phyloP scores from a whole-genome alignment of 805 yeast species.

The Candida maesae region DNA sequence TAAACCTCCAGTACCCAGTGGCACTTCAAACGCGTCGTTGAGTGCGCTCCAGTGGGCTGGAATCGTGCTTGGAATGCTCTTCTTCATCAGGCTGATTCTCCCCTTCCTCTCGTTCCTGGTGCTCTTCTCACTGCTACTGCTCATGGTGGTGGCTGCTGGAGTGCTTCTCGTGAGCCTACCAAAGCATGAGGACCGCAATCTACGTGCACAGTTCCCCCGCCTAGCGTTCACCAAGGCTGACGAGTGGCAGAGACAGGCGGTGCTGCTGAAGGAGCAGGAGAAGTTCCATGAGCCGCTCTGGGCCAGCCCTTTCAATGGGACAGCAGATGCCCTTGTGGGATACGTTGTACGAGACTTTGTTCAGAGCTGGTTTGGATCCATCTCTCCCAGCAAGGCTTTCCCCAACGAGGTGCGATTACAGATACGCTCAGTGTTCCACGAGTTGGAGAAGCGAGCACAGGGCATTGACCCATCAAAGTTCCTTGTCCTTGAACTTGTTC shows the following conservation, averaged over 20 bases:
- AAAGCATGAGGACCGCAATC: slow-evolving; percentile 4
- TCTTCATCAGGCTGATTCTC: slow-evolving; percentile 6
- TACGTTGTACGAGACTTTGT: slow-evolving; percentile 53
- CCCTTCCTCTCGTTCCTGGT: slow-evolving; percentile 7
- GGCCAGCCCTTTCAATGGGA: slow-evolving; percentile 31
- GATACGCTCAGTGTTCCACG: slow-evolving; percentile 37
- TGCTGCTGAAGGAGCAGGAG: slow-evolving; percentile 13
- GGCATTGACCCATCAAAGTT: slow-evolving; percentile 52
- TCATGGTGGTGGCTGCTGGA: neutral
- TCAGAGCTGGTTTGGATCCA: slow-evolving; percentile 48
- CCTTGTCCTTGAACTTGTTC: slow-evolving; percentile 55
- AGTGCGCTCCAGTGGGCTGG: slow-evolving; percentile 5
- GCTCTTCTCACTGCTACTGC: slow-evolving; percentile 3
- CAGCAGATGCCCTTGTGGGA: slow-evolving; percentile 41
- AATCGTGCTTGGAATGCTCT: slow-evolving; percentile 5
- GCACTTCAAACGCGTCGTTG: neutral
- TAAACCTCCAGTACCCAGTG: neutral
- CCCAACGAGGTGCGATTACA: slow-evolving; percentile 39
- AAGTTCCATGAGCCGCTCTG: slow-evolving; percentile 3
- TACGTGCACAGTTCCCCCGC: slow-evolving; percentile 19
- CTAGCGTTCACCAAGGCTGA: slow-evolving; percentile 25
- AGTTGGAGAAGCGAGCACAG: slow-evolving; percentile 40
- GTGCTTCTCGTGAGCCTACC: slow-evolving; percentile 8
- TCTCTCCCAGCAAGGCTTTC: slow-evolving; percentile 38
- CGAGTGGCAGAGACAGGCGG: slow-evolving; percentile 31